Conservation (phyloP, 192 early-diverging fungal species). For the Gonapodya prolifera region DNA sequence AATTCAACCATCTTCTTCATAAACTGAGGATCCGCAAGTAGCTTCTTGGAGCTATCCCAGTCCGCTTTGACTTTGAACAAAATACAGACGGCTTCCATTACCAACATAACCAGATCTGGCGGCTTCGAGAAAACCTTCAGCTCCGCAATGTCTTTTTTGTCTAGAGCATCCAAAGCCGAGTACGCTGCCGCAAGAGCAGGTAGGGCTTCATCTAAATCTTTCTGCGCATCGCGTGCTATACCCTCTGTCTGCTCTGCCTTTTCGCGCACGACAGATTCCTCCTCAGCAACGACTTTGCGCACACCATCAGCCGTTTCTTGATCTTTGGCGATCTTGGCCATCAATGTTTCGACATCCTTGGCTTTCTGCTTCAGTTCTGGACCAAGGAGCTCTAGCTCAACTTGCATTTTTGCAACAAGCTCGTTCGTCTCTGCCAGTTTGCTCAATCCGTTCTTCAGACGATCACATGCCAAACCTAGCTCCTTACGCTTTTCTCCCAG, state of each 20-base stretch:
- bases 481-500: constrained; percentile 24
- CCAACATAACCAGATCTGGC: constrained; percentile 5
- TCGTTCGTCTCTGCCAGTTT: constrained; percentile 43
- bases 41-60: constrained; percentile 10
- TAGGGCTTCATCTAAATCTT: constrained; percentile 9
- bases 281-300: constrained; percentile 48
- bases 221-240: constrained; percentile 6
- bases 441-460: constrained; percentile 44
- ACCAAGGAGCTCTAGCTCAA: constrained; percentile 39
- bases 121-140: constrained; percentile 8
- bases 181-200: constrained; percentile 7
- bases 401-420: constrained; percentile 43
- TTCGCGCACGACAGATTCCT: constrained; percentile 49
- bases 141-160: constrained; percentile 9
- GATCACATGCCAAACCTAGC: constrained; percentile 34
- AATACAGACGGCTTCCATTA: constrained; percentile 9
- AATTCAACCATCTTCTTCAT: constrained; percentile 9
- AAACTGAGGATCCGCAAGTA: constrained; percentile 7
- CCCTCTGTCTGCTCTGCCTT: constrained; percentile 35
- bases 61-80: constrained; percentile 6
- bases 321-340: constrained; percentile 41
- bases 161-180: constrained; percentile 4
- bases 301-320: constrained; percentile 54
- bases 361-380: constrained; percentile 39
- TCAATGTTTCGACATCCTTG: constrained; percentile 41